Evolutionary conservation across 2,329 filamentous ascomycete genomes (phyloP).

Genomic region (Aspergillus sp.): DNA sequence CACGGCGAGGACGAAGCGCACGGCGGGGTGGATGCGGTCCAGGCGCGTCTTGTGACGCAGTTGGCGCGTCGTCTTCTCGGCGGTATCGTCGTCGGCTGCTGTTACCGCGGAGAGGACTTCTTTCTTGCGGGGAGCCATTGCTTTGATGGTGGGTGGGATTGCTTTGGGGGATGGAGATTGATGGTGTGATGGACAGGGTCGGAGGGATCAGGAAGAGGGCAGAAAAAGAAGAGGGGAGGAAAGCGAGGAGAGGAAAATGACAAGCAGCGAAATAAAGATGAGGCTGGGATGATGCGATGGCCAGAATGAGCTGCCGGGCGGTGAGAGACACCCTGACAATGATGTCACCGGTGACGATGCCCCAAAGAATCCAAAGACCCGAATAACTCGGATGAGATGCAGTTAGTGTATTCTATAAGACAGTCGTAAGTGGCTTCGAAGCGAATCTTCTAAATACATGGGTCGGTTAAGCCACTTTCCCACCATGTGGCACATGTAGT

Average conservation of each 20-base stretch:
- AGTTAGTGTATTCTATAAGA: background rate
- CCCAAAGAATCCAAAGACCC: background rate
- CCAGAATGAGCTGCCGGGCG: slow-evolving; percentile 24
- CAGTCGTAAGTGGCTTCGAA: background rate
- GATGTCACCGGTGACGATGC: slow-evolving; percentile 33
- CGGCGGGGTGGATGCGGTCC: slow-evolving; percentile 31
- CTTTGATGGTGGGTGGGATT: background rate
- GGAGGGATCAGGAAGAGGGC: slow-evolving; percentile 1
- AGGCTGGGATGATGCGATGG: slow-evolving; percentile 13
- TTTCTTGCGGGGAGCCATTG: slow-evolving; percentile 28
- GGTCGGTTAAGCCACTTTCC: background rate
- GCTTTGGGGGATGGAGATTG: background rate
- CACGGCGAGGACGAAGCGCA: slow-evolving; percentile 51
- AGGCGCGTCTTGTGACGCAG: slow-evolving; percentile 21
- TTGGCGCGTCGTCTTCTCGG: slow-evolving; percentile 5
- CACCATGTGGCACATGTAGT: background rate
- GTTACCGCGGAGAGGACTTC: slow-evolving; percentile 18
- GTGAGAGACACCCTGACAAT: slow-evolving; percentile 32
- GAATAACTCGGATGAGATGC: no score
- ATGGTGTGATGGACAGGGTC: background rate
- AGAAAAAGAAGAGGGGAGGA: background rate
- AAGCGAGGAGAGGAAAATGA: background rate
- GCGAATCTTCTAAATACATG: background rate
- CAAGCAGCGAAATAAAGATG: slow-evolving; percentile 1
- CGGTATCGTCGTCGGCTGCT: slow-evolving; percentile 14